Evolutionary conservation across 306 rosid species (phyloP).

Genomic region (Arachis stenosperma): DNA sequence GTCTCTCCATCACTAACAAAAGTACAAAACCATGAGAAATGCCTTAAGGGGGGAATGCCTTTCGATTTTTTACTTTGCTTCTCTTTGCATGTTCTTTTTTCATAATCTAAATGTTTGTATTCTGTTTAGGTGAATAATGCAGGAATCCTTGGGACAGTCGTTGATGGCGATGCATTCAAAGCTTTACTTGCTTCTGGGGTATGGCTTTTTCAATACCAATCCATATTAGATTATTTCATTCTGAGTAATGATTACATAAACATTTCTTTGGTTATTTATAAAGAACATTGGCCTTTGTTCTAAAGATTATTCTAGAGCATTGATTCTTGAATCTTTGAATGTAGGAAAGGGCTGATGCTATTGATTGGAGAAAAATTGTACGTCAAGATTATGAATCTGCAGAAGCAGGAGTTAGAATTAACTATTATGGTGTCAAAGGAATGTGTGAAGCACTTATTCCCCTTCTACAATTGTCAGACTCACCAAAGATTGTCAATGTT

Average conservation of each 20-base stretch:
- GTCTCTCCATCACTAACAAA: too few species aligned
- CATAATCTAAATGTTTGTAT: background rate
- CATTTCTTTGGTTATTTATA: too few species aligned
- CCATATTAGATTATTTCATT: slow-evolving; percentile 8
- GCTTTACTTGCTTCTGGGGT: slow-evolving; percentile 9
- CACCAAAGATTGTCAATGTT: slow-evolving; percentile 60
- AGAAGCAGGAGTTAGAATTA: slow-evolving; percentile 44
- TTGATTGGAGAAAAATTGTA: slow-evolving; percentile 6
- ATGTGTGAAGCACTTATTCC: slow-evolving; percentile 50
- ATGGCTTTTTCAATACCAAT: background rate
- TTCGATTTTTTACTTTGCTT: background rate
- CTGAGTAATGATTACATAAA: background rate
- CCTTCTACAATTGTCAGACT: slow-evolving; percentile 51
- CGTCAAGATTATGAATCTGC: slow-evolving; percentile 40
- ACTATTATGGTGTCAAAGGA: slow-evolving; percentile 55
- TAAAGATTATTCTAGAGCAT: background rate
- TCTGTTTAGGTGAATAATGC: slow-evolving; percentile 45
- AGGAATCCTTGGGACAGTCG: slow-evolving; percentile 21
- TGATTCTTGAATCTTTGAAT: background rate
- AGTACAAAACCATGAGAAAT: too few species aligned
- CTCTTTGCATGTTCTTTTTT: background rate
- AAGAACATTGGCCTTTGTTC: too few species aligned
- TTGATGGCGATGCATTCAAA: slow-evolving; percentile 21
- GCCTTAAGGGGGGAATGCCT: too few species aligned
- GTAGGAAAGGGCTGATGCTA: background rate